Base-by-base conservation (phyloP, 352 stramenopile genomes). In the Pythium pectinolyticum region DNA sequence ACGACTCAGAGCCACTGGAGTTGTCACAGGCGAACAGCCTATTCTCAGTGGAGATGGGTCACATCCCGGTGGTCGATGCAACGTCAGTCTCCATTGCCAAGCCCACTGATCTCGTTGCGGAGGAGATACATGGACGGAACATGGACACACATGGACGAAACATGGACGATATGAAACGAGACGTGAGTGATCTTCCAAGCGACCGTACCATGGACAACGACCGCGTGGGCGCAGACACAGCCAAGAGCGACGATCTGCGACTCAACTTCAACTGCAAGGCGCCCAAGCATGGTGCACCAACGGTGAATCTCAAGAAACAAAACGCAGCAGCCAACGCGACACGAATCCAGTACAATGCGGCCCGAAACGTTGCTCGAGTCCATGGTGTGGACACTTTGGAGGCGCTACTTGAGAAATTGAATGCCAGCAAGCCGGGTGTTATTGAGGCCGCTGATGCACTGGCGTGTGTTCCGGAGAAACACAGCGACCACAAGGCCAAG, bases 211-310 rank as follows among this genome's bases (percentile, higher is more conserved):
- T 39, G 32, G 9, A 39, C 32, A 39, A 39, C n/a, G n/a, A n/a
- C n/a, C 9, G 32, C 32, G 32, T 39, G 9, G 14, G 32, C 2
- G 32, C 32, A 9, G 32, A n/a, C n/a, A n/a, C n/a, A n/a, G n/a
- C n/a, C n/a, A n/a, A n/a, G n/a, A n/a, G n/a, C n/a, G n/a, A n/a
- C n/a, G n/a, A n/a, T n/a, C n/a, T n/a, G n/a, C n/a, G n/a, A n/a
- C 32, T 39, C 32, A 41, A 55, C 4, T 27, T 55, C 19, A 55
- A 55, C 28, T 22, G 31, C 5, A 55, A 55, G 28, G 48, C 46
- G 17, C 46, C 48, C n/a, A 55, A 55, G 48, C 48, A 55, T 19
- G 28, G 48, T 7, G 48, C 48, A 7, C 28, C 48, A 41, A 2
- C 17, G 12, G 19, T 41, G 14, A 30, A 55, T 14, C 5, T 22